Evolutionary conservation across 768 basidiomycete genomes (phyloP).

Genomic region (Mycena amicta): DNA sequence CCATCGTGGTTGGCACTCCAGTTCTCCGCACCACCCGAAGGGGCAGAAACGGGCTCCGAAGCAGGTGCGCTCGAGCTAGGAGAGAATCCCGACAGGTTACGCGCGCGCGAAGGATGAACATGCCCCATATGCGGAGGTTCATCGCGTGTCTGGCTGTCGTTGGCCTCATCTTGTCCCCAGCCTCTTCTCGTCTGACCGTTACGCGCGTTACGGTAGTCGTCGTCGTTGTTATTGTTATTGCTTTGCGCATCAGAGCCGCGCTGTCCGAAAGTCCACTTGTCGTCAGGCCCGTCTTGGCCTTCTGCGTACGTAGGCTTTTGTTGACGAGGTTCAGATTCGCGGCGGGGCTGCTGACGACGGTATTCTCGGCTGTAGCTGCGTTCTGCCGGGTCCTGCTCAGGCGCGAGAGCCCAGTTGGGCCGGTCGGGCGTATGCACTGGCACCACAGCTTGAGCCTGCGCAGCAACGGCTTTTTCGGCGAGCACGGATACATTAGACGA

Average conservation of each 20-base stretch:
- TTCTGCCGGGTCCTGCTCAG: slow-evolving; percentile 12
- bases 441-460: not conserved
- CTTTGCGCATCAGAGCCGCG: too few relatives aligned
- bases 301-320: not conserved
- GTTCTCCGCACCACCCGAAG: too few relatives aligned
- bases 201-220: not conserved
- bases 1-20: too few relatives aligned
- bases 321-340: not conserved
- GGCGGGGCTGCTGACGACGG: not conserved
- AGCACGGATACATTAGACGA: not conserved
- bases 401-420: slow-evolving; percentile 40
- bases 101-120: not conserved
- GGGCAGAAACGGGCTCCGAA: too few relatives aligned
- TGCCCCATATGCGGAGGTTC: not conserved
- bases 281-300: not conserved
- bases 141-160: not conserved
- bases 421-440: slow-evolving; percentile 30
- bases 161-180: not conserved
- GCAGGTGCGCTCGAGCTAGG: too few relatives aligned
- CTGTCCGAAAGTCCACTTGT: not conserved
- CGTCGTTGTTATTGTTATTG: not conserved
- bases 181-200: not conserved
- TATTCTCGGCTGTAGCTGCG: not conserved
- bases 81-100: not conserved
- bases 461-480: not conserved